Evolutionary conservation across 257 asterid species (phyloP).

Genomic region (Solanum etuberosum): DNA sequence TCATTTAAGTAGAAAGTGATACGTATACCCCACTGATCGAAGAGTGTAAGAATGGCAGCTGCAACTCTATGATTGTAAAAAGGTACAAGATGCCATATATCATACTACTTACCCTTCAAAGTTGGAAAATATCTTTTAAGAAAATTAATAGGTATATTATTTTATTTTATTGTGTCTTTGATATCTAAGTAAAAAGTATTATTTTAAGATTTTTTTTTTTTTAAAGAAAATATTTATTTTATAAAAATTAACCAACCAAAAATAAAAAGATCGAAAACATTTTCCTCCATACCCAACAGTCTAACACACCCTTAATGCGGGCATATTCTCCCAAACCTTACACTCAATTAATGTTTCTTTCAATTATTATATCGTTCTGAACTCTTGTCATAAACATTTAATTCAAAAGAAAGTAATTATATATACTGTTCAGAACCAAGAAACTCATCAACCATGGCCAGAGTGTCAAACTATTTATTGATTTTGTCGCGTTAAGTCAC

Average conservation of each 20-base stretch:
- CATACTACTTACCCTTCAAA: background rate
- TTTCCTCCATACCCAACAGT: background rate
- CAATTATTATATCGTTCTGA: background rate
- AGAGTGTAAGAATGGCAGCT: background rate
- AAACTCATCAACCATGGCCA: background rate
- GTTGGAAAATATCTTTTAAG: background rate
- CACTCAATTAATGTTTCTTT: background rate
- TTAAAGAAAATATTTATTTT: too few relatives aligned
- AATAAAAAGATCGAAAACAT: background rate
- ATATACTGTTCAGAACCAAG: background rate
- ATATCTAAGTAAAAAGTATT: background rate
- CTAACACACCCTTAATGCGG: background rate
- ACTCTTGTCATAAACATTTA: background rate
- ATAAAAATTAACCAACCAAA: background rate
- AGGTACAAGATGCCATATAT: slow-evolving; percentile 1
- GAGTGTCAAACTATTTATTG: background rate
- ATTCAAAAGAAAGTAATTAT: background rate
- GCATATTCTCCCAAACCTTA: background rate
- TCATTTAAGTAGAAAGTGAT: background rate
- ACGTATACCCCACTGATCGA: background rate
- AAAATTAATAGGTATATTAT: background rate
- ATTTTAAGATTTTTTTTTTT: background rate
- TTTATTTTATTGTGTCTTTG: background rate
- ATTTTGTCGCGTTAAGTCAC: background rate
- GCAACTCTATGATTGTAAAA: background rate